Evolutionary conservation across 2,329 filamentous ascomycete species (phyloP), one percentile per base, ranked within the genome.

Genomic region (Verticillium alfalfae): DNA sequence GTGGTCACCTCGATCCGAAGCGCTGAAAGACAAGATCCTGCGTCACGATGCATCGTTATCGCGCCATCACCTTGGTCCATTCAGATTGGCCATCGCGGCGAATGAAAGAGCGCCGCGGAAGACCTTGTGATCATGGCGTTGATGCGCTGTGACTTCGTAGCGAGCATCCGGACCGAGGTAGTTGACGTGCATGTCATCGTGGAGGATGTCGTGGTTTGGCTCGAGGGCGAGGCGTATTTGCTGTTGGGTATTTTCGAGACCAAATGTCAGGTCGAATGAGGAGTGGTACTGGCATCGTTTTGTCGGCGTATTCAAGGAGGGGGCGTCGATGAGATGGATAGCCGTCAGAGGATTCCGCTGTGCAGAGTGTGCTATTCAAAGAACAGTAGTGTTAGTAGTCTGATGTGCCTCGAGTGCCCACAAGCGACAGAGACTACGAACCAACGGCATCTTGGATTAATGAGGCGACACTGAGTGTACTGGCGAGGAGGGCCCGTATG

Each of bases 131-230:
- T 88, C 85, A 60, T 83, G 76, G 60, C 93, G 85, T 91, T 80
- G 64, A 98, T 84, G 39, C 82, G 78, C 70, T 96, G 90, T n/a
- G 84, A 79, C 26, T 79, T 78, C 76, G 79, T 41, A 96, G 76
- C 57, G 82, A 81, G 59, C 95, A 73, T 97, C 88, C 12, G 82
- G 72, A 60, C 83, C 87, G 52, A 97, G 75, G 71, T 92, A 89
- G 45, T 88, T 85, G 57, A 99, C 80, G 58, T 84, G 85, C 9
- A 93, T 90, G 68, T 89, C 88, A 16, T 92, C 84, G 60, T 89
- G 85, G 56, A 99, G 81, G 62, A 98, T 88, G 75, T 98, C 92
- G 78, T 96, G 87, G 73, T 98, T 98, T 4, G 95, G 95, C 72
- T 95, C 88, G 57, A 99, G 83, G 61, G 85, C 84, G 59, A 99